Conservation (phyloP, 208 protist species). For the Acanthamoeba healyi region DNA sequence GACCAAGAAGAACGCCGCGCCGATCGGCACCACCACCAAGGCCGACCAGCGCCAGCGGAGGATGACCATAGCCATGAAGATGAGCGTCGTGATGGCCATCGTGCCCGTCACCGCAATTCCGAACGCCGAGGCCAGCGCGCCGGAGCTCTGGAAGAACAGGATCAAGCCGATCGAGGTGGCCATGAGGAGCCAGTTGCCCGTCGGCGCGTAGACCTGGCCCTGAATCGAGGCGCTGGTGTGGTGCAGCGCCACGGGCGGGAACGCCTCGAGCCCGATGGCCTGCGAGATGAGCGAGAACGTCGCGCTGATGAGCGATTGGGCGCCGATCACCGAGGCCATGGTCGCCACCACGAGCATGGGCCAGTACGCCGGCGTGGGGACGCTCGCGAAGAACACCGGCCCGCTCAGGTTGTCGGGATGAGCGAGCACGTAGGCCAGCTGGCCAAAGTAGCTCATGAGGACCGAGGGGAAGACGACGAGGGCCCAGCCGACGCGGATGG, state of each 20-base stretch:
- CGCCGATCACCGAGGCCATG: not conserved
- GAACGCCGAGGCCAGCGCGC: not conserved
- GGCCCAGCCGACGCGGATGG: not conserved
- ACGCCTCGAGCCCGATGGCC: not conserved
- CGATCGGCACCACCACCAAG: not conserved
- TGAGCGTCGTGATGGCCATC: conserved; percentile 31
- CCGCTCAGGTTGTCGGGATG: too few relatives aligned
- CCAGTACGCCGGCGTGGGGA: not conserved
- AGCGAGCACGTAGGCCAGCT: not conserved
- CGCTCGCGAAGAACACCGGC: conserved; percentile 1
- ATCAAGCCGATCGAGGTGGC: not conserved
- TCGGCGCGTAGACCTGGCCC: conserved; percentile 4
- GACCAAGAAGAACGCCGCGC: not conserved
- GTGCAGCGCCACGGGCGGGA: not conserved
- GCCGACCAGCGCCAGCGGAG: not conserved
- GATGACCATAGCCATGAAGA: conserved; percentile 22
- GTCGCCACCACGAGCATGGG: not conserved
- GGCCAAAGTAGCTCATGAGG: not conserved
- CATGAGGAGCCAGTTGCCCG: conserved; percentile 23
- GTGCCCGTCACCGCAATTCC: conserved; percentile 50
- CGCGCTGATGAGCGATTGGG: conserved; percentile 37
- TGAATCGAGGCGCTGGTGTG: not conserved
- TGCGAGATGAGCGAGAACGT: conserved; percentile 56
- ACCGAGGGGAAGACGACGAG: conserved; percentile 12
- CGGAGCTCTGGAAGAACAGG: conserved; percentile 28